Percentiles rank a stretch among this genome's conserved stretches.
Conservation (phyloP, 2,329 filamentous ascomycete genomes). For the Fusarium albosuccineum region DNA sequence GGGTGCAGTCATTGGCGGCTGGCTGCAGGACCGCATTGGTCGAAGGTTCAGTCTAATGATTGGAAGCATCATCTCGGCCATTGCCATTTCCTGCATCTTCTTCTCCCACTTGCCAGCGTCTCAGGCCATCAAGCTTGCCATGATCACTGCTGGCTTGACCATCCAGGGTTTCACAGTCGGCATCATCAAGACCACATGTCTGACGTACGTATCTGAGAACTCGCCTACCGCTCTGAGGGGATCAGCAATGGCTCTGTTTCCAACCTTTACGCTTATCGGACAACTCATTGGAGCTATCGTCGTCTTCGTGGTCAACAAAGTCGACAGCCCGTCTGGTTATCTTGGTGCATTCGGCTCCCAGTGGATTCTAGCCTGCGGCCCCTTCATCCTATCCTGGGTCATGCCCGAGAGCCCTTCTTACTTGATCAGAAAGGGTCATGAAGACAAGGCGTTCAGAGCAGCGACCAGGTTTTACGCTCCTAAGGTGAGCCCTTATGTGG, state of each 20-base stretch:
- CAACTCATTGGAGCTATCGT: slow-evolving; percentile 46
- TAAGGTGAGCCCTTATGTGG: slow-evolving; percentile 23
- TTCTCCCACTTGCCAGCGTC: slow-evolving; percentile 39
- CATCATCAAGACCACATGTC: slow-evolving; percentile 41
- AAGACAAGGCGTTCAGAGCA: slow-evolving; percentile 31
- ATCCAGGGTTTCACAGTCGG: slow-evolving; percentile 47
- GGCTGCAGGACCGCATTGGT: slow-evolving; percentile 46
- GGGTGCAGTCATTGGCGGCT: slow-evolving; percentile 46
- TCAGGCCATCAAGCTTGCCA: slow-evolving; percentile 30
- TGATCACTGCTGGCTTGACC: slow-evolving; percentile 44
- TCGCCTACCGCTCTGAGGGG: slow-evolving; percentile 45
- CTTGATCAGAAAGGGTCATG: slow-evolving; percentile 35
- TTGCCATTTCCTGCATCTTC: slow-evolving; percentile 46
- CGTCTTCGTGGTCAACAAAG: slow-evolving; percentile 39
- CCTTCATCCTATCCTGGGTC: slow-evolving; percentile 40
- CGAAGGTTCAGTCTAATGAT: slow-evolving; percentile 42
- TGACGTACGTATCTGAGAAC: slow-evolving; percentile 56
- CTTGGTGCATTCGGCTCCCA: slow-evolving; percentile 45
- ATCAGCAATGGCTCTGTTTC: slow-evolving; percentile 47
- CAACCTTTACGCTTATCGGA: slow-evolving; percentile 44
- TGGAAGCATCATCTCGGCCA: slow-evolving; percentile 43
- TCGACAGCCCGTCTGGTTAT: slow-evolving; percentile 35
- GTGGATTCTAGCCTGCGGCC: slow-evolving; percentile 38
- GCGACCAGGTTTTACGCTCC: slow-evolving; percentile 40
- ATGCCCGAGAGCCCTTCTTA: slow-evolving; percentile 48